Base-by-base conservation (phyloP, 768 basidiomycete species). In the Neoboletus brunneissimus region DNA sequence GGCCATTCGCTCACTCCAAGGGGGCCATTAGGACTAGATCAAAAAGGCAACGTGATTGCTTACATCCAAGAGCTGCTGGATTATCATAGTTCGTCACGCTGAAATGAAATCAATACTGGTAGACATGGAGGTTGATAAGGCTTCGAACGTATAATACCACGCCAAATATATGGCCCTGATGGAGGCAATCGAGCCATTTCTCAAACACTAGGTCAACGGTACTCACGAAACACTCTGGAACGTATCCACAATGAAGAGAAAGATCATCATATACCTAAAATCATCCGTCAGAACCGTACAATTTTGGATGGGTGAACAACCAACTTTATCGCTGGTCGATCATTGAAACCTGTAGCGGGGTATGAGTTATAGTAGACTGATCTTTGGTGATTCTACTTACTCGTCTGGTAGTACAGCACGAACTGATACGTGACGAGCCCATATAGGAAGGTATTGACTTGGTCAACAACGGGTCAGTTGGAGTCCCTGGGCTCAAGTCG, bases 341-440 rank as follows among this genome's bases (percentile, higher is more conserved):
- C 60, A 40, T 63, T 58, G 52, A 56, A 63, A 22, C 40, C 60
- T 63, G 29, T 8, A n/a, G 40, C 1, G 20, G 25, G 6, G 13
- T n/a, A 4, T 48, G 22, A 52, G 38, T 11, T 42, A n/a, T 25
- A n/a, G 16, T 51, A 11, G 16, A n/a, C 5, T 20, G 5, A 18
- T 18, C 15, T 25, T 43, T 18, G 22, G 13, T 16, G 20, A 8
- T 1, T 11, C 22, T 18, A 53, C 64, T 41, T 41, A 52, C 54
- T 35, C 42, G 53, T 54, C 43, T 67, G 71, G 56, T 71, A 66
- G 57, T 79, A 79, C 60, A 9, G 72, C 65, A n/a, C n/a, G 58
- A 79, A 79, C 55, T 77, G 76, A 59, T 72, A 76, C 5, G 71
- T 67, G 57, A 77, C 77, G 13, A 77, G 67, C 1, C 77, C 77